Evolutionary conservation across 1,284 basidiomycete genomes (phyloP).

Genomic region (Gomphus sp.): DNA sequence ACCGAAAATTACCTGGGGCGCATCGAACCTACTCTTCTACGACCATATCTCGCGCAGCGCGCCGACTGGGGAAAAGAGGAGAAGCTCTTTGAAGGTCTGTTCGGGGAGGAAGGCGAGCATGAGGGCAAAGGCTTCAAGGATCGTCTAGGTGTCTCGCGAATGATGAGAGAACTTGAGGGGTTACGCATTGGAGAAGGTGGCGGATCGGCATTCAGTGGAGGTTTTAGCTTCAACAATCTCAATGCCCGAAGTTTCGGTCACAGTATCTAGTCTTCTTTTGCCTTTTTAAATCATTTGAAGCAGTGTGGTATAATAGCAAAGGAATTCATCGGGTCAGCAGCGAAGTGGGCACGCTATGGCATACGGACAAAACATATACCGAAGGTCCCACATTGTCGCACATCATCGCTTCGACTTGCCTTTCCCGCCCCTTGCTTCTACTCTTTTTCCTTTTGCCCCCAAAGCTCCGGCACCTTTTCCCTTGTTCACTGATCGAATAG

Average conservation of each 20-base stretch:
- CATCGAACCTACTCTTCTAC: conserved; percentile 80
- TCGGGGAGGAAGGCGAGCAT: conserved; percentile 39
- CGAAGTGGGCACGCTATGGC: neutral
- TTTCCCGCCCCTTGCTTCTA: neutral
- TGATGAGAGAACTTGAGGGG: conserved; percentile 78
- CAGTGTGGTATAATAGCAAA: neutral
- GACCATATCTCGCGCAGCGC: conserved; percentile 86
- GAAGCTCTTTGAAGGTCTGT: conserved; percentile 53
- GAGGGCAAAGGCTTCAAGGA: conserved; percentile 47
- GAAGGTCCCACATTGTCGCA: neutral
- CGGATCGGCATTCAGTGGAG: conserved; percentile 3
- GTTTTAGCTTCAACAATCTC: conserved; percentile 9
- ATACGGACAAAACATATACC: neutral
- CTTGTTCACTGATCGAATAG: conserved; percentile 68
- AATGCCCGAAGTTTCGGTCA: neutral
- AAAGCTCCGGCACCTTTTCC: conserved; percentile 37
- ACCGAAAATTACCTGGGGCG: conserved; percentile 86
- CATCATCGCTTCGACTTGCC: conserved; percentile 6
- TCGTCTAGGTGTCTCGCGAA: conserved; percentile 57
- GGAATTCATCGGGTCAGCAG: neutral
- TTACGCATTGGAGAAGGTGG: conserved; percentile 48
- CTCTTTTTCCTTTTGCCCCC: conserved; percentile 1
- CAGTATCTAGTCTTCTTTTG: neutral
- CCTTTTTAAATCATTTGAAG: neutral
- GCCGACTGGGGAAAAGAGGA: conserved; percentile 83